Evolutionary conservation across 495 filamentous ascomycete species (phyloP).

Genomic region (Parathielavia hyrcaniae): DNA sequence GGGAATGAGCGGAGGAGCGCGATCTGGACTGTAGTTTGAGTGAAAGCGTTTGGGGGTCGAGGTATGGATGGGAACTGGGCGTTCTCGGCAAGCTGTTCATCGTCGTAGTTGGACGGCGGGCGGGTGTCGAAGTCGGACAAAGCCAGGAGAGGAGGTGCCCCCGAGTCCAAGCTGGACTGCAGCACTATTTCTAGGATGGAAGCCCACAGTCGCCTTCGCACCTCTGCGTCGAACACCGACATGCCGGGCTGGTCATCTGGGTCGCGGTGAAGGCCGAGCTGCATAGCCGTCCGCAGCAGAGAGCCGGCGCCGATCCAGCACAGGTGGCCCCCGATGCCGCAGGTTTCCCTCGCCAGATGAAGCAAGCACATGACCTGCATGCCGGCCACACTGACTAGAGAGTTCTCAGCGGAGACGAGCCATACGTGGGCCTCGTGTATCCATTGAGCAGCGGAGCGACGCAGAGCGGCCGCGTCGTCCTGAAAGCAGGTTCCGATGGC

Average conservation of each 20-base stretch:
- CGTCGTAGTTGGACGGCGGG: constrained; percentile 49
- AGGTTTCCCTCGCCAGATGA: constrained; percentile 52
- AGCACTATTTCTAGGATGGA: constrained; percentile 57
- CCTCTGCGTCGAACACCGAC: constrained; percentile 51
- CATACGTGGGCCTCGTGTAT: constrained; percentile 58
- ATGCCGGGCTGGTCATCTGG: constrained; percentile 41
- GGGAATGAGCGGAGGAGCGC: constrained; percentile 35
- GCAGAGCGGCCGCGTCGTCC: constrained; percentile 43
- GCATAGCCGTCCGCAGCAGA: constrained; percentile 52
- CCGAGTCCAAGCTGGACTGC: constrained; percentile 55
- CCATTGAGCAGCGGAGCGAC: constrained; percentile 53
- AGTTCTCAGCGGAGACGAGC: constrained; percentile 51
- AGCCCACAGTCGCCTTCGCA: constrained; percentile 64
- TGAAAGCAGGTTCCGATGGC: constrained; percentile 55
- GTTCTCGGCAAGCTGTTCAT: constrained; percentile 36
- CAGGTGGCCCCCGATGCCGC: constrained; percentile 50
- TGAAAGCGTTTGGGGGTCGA: constrained; percentile 28
- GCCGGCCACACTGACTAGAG: constrained; percentile 47
- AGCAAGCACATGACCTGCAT: constrained; percentile 56
- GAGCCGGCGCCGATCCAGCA: constrained; percentile 55
- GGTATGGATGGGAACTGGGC: constrained; percentile 17
- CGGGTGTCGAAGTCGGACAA: constrained; percentile 53
- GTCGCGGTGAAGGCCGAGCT: constrained; percentile 58
- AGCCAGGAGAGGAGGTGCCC: constrained; percentile 52
- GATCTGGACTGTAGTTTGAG: constrained; percentile 37